phyloP scores from a whole-genome alignment of 768 basidiomycete genomes.

The Galerina sulciceps region DNA sequence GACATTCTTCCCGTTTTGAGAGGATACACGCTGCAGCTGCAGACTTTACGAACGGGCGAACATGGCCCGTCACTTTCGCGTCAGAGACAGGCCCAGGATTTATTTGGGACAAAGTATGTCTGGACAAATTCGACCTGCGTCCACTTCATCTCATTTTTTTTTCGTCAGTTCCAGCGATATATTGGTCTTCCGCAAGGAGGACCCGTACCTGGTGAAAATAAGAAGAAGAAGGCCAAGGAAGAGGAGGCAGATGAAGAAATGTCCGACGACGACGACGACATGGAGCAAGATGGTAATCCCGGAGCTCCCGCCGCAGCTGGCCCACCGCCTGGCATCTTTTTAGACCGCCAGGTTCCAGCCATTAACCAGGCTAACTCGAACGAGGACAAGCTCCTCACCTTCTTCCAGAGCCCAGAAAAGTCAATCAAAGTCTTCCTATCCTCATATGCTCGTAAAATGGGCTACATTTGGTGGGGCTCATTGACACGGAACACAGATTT shows the following conservation, averaged over 20 bases:
- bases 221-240: slow-evolving; percentile 31
- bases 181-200: slow-evolving; percentile 47
- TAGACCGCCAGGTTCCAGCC: slow-evolving; percentile 1
- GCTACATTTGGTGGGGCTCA: slow-evolving; percentile 65
- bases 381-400: slow-evolving; percentile 53
- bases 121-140: not conserved
- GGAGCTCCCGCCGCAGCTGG: not conserved
- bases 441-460: slow-evolving; percentile 68
- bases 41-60: slow-evolving; percentile 54
- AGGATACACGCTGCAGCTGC: slow-evolving; percentile 59
- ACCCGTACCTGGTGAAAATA: slow-evolving; percentile 8
- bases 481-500: not conserved
- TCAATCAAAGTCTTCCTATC: slow-evolving; percentile 70
- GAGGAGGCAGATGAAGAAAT: slow-evolving; percentile 33
- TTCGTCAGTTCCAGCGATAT: slow-evolving; percentile 59
- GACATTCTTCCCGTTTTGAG: slow-evolving; percentile 50
- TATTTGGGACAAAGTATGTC: slow-evolving; percentile 69
- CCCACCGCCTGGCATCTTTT: slow-evolving; percentile 7
- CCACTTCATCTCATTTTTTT: not conserved
- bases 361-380: slow-evolving; percentile 33
- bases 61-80: slow-evolving; percentile 38
- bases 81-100: slow-evolving; percentile 40
- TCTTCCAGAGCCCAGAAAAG: slow-evolving; percentile 66
- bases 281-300: slow-evolving; percentile 7
- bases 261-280: slow-evolving; percentile 13